Evolutionary conservation across 306 rosid genomes (phyloP).

Genomic region (Arachis hypogaea): DNA sequence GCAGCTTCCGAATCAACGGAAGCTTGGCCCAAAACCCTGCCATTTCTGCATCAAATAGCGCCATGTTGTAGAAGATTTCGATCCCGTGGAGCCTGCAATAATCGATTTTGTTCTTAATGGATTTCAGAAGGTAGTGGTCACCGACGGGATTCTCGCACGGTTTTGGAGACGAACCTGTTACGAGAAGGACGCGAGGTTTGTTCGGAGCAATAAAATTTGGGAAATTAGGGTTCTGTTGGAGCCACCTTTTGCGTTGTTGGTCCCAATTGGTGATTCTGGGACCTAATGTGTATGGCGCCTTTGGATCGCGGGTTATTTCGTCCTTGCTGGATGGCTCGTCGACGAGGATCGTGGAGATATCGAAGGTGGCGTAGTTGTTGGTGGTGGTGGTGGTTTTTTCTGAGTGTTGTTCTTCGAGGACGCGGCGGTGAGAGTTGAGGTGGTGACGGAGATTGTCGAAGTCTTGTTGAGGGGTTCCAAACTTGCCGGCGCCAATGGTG

Average conservation of each 20-base stretch:
- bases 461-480: slow-evolving; percentile 91
- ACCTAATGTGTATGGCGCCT: slow-evolving; percentile 66
- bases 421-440: slow-evolving; percentile 61
- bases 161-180: slow-evolving; percentile 90
- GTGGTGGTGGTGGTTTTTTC: slow-evolving; percentile 23
- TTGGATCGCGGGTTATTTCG: slow-evolving; percentile 59
- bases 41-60: slow-evolving; percentile 85
- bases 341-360: slow-evolving; percentile 67
- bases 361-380: slow-evolving; percentile 76
- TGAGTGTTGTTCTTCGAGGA: slow-evolving; percentile 61
- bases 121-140: slow-evolving; percentile 78
- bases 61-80: slow-evolving; percentile 86
- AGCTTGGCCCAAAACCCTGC: slow-evolving; percentile 96
- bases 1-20: slow-evolving; percentile 69
- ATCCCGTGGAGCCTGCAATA: slow-evolving; percentile 83
- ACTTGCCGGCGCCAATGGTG: slow-evolving; percentile 91
- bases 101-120: slow-evolving; percentile 89
- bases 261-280: slow-evolving; percentile 91
- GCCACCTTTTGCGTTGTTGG: slow-evolving; percentile 67
- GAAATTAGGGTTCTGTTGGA: slow-evolving; percentile 62
- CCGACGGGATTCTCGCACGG: slow-evolving; percentile 96
- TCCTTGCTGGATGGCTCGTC: slow-evolving; percentile 63
- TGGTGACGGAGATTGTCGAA: slow-evolving; percentile 71
- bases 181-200: slow-evolving; percentile 81
- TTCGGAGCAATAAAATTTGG: slow-evolving; percentile 65